phyloP scores from a whole-genome alignment of 441 rosid species.

The Jatropha multifida region DNA sequence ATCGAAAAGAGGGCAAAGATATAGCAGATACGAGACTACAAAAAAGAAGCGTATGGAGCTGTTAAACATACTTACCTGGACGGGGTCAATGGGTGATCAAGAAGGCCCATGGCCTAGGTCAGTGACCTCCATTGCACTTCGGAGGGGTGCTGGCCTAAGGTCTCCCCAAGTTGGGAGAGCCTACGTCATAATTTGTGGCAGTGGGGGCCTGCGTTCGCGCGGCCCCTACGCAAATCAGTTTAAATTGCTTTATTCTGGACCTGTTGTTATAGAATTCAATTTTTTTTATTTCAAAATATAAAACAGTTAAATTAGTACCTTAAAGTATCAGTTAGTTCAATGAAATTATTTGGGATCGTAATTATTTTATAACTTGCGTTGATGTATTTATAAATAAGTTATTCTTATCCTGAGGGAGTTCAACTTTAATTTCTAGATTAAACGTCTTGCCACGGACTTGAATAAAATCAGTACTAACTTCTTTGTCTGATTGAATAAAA shows the following conservation, averaged over 20 bases:
- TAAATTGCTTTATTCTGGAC: not conserved
- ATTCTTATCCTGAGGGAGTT: no score
- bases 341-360: no score
- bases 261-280: no score
- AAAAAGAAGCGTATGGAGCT: not conserved
- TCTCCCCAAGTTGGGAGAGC: slow-evolving; percentile 31
- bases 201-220: slow-evolving; percentile 65
- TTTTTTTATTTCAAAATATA: no score
- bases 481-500: not conserved
- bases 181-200: slow-evolving; percentile 52
- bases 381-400: no score
- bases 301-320: no score
- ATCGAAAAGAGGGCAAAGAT: not conserved
- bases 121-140: slow-evolving; percentile 27
- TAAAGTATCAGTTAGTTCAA: no score
- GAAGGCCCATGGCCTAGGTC: slow-evolving; percentile 20
- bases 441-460: no score
- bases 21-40: not conserved
- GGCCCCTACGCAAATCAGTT: slow-evolving; percentile 24
- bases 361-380: no score
- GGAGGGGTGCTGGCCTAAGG: slow-evolving; percentile 31
- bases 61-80: slow-evolving; percentile 21
- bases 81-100: slow-evolving; percentile 32
- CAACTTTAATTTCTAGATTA: no score
- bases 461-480: not conserved